Conservation (phyloP, 176 grass and related monocot species). For the Elymus sibiricus region DNA sequence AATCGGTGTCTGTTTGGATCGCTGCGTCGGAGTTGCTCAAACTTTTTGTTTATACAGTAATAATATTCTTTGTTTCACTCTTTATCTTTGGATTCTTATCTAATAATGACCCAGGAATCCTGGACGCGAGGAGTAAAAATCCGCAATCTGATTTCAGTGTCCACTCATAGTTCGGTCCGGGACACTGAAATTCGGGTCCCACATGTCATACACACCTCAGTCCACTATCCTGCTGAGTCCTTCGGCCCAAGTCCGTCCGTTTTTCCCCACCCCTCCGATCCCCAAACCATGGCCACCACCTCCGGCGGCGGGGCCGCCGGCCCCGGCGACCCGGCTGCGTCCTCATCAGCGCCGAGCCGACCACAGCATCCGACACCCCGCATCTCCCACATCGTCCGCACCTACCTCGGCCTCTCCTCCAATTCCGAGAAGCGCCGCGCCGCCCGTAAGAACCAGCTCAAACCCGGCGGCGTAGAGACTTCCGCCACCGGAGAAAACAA, state of each 20-base stretch:
- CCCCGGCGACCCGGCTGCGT: background rate
- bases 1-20: too few species aligned
- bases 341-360: background rate
- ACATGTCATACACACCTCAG: too few species aligned
- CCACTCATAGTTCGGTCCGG: too few species aligned
- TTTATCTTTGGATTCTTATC: too few species aligned
- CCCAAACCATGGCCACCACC: slow-evolving; percentile 35
- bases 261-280: slow-evolving; percentile 8
- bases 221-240: background rate
- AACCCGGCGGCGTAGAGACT: background rate
- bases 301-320: slow-evolving; percentile 15
- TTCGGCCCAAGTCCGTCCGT: background rate
- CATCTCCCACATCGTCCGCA: slow-evolving; percentile 46
- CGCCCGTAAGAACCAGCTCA: slow-evolving; percentile 36
- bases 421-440: slow-evolving; percentile 37
- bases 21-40: too few species aligned
- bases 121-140: too few species aligned
- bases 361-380: slow-evolving; percentile 18
- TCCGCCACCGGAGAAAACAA: background rate
- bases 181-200: too few species aligned
- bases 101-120: too few species aligned
- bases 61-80: too few species aligned
- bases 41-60: too few species aligned
- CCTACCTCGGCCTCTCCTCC: slow-evolving; percentile 46
- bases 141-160: too few species aligned